Percentiles rank a stretch among this genome's conserved stretches.
phyloP scores from a whole-genome alignment of 1,284 basidiomycete species.

The Austroboletus novae-zelandiae region DNA sequence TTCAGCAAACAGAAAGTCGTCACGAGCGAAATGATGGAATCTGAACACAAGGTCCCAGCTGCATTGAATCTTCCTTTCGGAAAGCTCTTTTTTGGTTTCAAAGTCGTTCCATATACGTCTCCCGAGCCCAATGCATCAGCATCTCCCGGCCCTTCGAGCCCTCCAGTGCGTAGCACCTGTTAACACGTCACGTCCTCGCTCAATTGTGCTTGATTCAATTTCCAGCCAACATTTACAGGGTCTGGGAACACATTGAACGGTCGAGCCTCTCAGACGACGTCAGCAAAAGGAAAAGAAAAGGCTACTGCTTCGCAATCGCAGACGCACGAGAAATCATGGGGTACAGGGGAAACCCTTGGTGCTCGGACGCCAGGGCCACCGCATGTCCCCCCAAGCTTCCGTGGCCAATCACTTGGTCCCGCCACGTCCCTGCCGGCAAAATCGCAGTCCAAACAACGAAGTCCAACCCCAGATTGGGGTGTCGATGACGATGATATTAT shows the following conservation, averaged over 20 bases:
- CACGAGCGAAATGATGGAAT: slow-evolving; percentile 78
- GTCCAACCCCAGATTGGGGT: slow-evolving; percentile 73
- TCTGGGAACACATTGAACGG: slow-evolving; percentile 55
- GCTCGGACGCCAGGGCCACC: slow-evolving; percentile 37
- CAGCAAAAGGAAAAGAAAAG: slow-evolving; percentile 55
- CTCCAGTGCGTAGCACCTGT: slow-evolving; percentile 22
- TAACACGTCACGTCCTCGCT: neutral
- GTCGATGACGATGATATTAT: slow-evolving; percentile 75
- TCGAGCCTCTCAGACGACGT: slow-evolving; percentile 31
- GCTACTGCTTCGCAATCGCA: slow-evolving; percentile 32
- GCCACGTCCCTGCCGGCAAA: slow-evolving; percentile 45
- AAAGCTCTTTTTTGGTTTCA: slow-evolving; percentile 93
- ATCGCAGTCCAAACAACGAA: slow-evolving; percentile 41
- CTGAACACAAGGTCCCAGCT: slow-evolving; percentile 81
- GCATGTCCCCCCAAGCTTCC: slow-evolving; percentile 34
- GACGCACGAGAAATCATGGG: slow-evolving; percentile 44
- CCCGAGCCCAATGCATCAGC: slow-evolving; percentile 36
- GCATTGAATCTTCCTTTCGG: slow-evolving; percentile 90
- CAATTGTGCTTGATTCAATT: slow-evolving; percentile 1
- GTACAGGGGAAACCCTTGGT: slow-evolving; percentile 57
- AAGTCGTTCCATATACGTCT: slow-evolving; percentile 67
- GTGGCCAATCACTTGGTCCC: slow-evolving; percentile 43
- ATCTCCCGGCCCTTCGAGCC: slow-evolving; percentile 23
- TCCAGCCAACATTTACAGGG: slow-evolving; percentile 46
- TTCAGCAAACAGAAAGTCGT: slow-evolving; percentile 81